These are phyloP conservation scores for Chytriomyces hyalinus DNA, from an alignment of 192 early-diverging fungal species.

Conservation along the genomic window DNA sequence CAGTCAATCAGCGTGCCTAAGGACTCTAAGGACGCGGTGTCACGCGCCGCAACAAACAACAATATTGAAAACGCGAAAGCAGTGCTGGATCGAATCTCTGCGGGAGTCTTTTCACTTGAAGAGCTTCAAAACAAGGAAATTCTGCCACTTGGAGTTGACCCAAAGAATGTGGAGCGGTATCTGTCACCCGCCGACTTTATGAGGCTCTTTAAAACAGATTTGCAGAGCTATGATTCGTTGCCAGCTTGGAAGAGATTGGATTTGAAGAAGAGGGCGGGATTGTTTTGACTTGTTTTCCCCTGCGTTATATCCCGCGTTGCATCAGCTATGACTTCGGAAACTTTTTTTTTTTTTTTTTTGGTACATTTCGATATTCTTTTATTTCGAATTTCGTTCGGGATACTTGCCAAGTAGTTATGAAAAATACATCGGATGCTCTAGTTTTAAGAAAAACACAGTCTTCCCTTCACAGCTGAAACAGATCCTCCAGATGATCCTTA, in stretches of 20 bases:
- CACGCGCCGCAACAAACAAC: neutral
- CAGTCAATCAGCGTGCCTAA: neutral
- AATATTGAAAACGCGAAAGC: slow-evolving; percentile 16
- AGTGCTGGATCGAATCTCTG: slow-evolving; percentile 25
- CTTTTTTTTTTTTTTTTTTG: too few species aligned
- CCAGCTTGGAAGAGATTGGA: slow-evolving; percentile 46
- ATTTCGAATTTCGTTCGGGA: too few species aligned
- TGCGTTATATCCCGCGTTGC: too few species aligned
- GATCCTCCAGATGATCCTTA: too few species aligned
- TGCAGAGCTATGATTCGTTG: slow-evolving; percentile 23
- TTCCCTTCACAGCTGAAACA: too few species aligned
- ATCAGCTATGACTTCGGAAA: too few species aligned
- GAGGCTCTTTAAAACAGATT: slow-evolving; percentile 39
- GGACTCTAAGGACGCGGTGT: too few species aligned
- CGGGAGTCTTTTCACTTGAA: slow-evolving; percentile 34
- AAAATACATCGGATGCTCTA: too few species aligned
- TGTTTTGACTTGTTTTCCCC: slow-evolving; percentile 1
- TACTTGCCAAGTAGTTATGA: too few species aligned
- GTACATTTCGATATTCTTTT: too few species aligned
- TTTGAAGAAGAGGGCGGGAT: slow-evolving; percentile 43
- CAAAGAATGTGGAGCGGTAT: slow-evolving; percentile 42
- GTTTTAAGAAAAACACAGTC: too few species aligned
- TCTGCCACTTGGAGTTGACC: slow-evolving; percentile 47
- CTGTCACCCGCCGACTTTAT: slow-evolving; percentile 39
- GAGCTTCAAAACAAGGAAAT: slow-evolving; percentile 32